These are phyloP conservation scores for Lentinula aciculospora DNA, from an alignment of 768 basidiomycete species.

Conservation along the genomic window DNA sequence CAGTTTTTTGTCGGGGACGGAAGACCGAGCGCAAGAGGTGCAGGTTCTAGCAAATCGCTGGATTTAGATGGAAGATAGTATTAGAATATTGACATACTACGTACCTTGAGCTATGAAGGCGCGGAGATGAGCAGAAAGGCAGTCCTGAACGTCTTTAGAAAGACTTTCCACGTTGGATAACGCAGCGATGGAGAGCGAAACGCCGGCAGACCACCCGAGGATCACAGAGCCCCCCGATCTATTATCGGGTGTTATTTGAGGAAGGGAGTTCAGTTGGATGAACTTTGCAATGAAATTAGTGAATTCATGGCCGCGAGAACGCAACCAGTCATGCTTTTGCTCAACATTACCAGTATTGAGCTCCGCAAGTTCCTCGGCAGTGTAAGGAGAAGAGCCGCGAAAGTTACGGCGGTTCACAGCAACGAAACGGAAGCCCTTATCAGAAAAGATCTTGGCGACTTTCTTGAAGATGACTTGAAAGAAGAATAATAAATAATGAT, in stretches of 20 bases:
- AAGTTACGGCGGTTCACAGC: slow-evolving; percentile 27
- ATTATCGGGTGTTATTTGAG: slow-evolving; percentile 9
- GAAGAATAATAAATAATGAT: background rate
- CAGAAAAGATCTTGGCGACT: background rate
- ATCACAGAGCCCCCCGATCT: slow-evolving; percentile 23
- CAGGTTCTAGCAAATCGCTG: slow-evolving; percentile 14
- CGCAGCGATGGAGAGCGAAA: background rate
- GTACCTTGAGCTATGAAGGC: background rate
- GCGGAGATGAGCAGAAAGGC: background rate
- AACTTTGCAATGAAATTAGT: slow-evolving; percentile 21
- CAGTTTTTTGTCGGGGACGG: slow-evolving; percentile 14
- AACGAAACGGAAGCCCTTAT: slow-evolving; percentile 17
- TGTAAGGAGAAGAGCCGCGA: slow-evolving; percentile 23
- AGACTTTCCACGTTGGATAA: background rate
- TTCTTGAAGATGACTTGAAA: background rate
- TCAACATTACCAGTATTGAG: slow-evolving; percentile 12
- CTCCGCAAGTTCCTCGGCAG: slow-evolving; percentile 17
- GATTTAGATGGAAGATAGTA: background rate
- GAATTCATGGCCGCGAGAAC: slow-evolving; percentile 22
- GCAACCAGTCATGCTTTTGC: slow-evolving; percentile 14
- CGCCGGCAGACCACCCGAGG: background rate
- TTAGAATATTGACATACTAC: background rate
- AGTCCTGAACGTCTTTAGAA: background rate
- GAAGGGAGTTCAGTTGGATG: slow-evolving; percentile 13
- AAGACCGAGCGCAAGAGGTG: slow-evolving; percentile 10